Evolutionary conservation across 768 basidiomycete genomes (phyloP).

Genomic region (Russula foetens): DNA sequence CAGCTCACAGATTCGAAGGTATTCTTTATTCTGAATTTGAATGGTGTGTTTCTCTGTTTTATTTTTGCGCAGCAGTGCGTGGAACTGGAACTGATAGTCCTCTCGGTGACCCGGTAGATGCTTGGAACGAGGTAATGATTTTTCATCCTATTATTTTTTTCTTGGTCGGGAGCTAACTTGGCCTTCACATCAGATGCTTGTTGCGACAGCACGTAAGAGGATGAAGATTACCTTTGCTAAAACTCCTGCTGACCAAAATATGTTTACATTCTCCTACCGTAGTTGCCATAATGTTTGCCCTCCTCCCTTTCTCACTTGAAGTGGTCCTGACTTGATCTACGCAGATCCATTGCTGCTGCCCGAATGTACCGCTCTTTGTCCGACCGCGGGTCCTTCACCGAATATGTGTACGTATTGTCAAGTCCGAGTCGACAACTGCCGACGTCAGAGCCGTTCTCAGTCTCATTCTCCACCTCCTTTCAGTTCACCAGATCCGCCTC

Average conservation of each 20-base stretch:
- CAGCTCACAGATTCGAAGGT: background rate
- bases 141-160: background rate
- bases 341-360: conserved; percentile 2
- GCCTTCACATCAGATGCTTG: background rate
- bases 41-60: background rate
- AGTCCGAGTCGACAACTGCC: background rate
- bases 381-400: background rate
- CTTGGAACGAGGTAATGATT: conserved; percentile 3
- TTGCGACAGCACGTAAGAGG: background rate
- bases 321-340: background rate
- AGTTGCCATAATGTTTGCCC: background rate
- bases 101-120: background rate
- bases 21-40: conserved; percentile 2
- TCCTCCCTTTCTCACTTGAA: background rate
- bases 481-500: background rate
- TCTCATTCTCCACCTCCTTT: too few species aligned
- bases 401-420: conserved; percentile 2
- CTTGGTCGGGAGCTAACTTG: background rate
- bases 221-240: background rate
- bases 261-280: background rate
- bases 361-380: conserved; percentile 11
- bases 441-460: too few species aligned
- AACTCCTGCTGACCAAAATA: too few species aligned
- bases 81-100: too few species aligned
- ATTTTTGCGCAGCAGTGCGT: too few species aligned